Evolutionary conservation across 1,284 basidiomycete species (phyloP).

Genomic region (Leccinum ponderosum): DNA sequence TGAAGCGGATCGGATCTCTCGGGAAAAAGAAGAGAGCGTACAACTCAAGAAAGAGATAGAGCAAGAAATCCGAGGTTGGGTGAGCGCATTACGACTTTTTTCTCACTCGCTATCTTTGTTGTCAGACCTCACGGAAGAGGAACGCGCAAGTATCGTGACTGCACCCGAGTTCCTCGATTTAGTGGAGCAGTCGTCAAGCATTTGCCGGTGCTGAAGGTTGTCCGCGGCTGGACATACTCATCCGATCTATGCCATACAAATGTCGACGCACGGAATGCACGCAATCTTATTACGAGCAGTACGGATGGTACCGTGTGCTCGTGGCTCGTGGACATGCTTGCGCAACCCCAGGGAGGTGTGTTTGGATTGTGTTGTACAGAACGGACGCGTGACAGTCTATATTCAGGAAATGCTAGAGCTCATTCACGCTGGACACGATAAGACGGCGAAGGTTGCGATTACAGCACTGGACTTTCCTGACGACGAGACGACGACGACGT

Average conservation of each 20-base stretch:
- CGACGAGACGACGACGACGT: slow-evolving; percentile 87
- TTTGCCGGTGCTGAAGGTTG: slow-evolving; percentile 89
- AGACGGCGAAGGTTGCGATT: slow-evolving; percentile 94
- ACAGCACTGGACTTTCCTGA: slow-evolving; percentile 92
- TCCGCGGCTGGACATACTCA: slow-evolving; percentile 96
- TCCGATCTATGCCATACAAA: slow-evolving; percentile 96
- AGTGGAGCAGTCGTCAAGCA: slow-evolving; percentile 93
- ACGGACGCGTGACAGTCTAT: slow-evolving; percentile 1
- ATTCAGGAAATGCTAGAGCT: slow-evolving; percentile 87
- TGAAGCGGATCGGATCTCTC: slow-evolving; percentile 53
- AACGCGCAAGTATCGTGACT: slow-evolving; percentile 76
- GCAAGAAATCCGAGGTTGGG: slow-evolving; percentile 73
- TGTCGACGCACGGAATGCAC: slow-evolving; percentile 98
- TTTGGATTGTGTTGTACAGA: background rate
- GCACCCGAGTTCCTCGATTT: slow-evolving; percentile 92
- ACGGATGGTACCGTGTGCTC: slow-evolving; percentile 97
- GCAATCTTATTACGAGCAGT: slow-evolving; percentile 93
- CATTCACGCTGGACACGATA: slow-evolving; percentile 84
- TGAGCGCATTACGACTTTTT: background rate
- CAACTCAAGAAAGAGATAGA: slow-evolving; percentile 81
- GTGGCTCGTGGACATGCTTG: slow-evolving; percentile 98
- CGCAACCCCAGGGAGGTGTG: slow-evolving; percentile 80
- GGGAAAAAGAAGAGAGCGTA: slow-evolving; percentile 79
- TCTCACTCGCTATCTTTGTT: slow-evolving; percentile 1
- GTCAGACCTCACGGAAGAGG: slow-evolving; percentile 82